A percentile compares a stretch with the other conserved stretches of the same genome.
phyloP scores from a whole-genome alignment of 2,329 filamentous ascomycete genomes.

The Phialophora verrucosa region DNA sequence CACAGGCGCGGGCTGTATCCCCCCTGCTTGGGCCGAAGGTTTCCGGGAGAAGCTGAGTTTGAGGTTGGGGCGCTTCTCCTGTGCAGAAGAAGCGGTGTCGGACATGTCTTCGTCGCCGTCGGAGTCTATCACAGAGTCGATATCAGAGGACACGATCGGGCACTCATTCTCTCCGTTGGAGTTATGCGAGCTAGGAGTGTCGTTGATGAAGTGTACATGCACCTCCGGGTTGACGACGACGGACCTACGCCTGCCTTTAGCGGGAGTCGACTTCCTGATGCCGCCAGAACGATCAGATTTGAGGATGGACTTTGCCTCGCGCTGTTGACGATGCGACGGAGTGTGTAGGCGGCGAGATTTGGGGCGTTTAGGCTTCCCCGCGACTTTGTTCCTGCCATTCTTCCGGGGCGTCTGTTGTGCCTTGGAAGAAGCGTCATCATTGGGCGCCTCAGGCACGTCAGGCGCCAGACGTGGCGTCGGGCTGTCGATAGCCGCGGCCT shows the following conservation, averaged over 20 bases:
- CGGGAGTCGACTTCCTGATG: conserved; percentile 3
- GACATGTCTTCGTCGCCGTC: conserved; percentile 22
- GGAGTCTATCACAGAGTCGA: not conserved
- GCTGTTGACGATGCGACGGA: conserved; percentile 17
- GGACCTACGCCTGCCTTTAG: conserved; percentile 7
- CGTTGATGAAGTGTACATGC: conserved; percentile 13
- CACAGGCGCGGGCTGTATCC: conserved; percentile 20
- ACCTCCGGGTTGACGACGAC: conserved; percentile 20
- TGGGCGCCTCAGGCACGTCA: conserved; percentile 4
- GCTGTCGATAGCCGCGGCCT: conserved; percentile 1
- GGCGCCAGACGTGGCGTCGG: not conserved
- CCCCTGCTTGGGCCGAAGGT: conserved; percentile 24
- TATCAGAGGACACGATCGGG: conserved; percentile 7
- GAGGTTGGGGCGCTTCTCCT: conserved; percentile 37
- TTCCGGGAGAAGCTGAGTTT: conserved; percentile 41
- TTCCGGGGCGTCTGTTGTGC: conserved; percentile 7
- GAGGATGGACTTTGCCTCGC: conserved; percentile 28
- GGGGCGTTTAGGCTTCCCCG: conserved; percentile 3
- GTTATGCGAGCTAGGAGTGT: conserved; percentile 8
- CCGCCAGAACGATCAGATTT: conserved; percentile 8
- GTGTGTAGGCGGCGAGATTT: conserved; percentile 16
- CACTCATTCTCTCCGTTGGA: conserved; percentile 31
- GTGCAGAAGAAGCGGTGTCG: conserved; percentile 12
- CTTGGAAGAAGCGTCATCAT: not conserved
- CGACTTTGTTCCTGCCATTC: conserved; percentile 7